phyloP scores from a whole-genome alignment of 2,329 filamentous ascomycete genomes.

The Penicillium freii region DNA sequence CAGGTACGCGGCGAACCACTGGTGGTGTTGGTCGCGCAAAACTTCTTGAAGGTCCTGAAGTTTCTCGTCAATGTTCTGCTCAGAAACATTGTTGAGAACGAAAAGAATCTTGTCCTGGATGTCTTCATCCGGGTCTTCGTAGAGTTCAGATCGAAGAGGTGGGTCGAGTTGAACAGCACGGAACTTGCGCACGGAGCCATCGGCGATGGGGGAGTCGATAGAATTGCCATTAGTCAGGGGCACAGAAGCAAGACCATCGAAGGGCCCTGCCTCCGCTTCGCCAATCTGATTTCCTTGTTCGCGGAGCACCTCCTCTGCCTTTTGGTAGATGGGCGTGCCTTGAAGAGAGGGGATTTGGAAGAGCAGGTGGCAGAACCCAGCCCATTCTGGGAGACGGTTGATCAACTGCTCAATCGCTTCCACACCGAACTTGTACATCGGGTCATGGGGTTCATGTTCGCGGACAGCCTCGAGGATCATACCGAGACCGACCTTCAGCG shows the following conservation, averaged over 20 bases:
- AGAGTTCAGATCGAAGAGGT: conserved; percentile 60
- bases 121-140: conserved; percentile 79
- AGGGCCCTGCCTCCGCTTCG: conserved; percentile 50
- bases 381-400: conserved; percentile 83
- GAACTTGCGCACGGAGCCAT: conserved; percentile 70
- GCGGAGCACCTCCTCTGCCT: conserved; percentile 75
- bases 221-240: conserved; percentile 67
- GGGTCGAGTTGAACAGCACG: conserved; percentile 73
- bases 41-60: conserved; percentile 76
- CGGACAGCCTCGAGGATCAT: conserved; percentile 98
- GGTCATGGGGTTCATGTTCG: conserved; percentile 75
- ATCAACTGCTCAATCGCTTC: conserved; percentile 91
- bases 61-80: conserved; percentile 81
- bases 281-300: conserved; percentile 61
- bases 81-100: conserved; percentile 92
- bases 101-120: conserved; percentile 93
- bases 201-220: conserved; percentile 60
- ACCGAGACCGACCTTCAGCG: conserved; percentile 87
- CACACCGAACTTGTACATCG: conserved; percentile 97
- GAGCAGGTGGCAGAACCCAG: conserved; percentile 85
- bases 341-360: conserved; percentile 77
- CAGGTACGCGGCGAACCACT: conserved; percentile 94
- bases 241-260: conserved; percentile 36
- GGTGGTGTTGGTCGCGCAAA: conserved; percentile 76
- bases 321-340: conserved; percentile 78